Percentiles rank a stretch among this genome's conserved stretches.
These are phyloP conservation scores for Suillus hirtellus DNA, from an alignment of 768 basidiomycete genomes.

Conservation along the genomic window DNA sequence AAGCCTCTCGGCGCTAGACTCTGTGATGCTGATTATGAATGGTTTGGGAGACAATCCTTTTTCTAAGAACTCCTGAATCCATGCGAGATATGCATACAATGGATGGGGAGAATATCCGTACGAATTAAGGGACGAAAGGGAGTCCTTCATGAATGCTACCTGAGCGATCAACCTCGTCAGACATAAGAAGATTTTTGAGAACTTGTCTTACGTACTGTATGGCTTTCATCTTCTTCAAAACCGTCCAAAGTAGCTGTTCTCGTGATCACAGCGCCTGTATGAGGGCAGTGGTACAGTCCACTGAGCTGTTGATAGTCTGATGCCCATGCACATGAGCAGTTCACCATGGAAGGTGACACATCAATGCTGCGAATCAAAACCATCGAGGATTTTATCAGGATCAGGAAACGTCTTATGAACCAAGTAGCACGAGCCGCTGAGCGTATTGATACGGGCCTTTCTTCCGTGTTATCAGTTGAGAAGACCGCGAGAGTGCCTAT, in stretches of 20 bases:
- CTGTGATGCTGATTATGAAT: slow-evolving; percentile 79
- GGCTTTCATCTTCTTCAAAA: slow-evolving; percentile 61
- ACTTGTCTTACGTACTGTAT: slow-evolving; percentile 49
- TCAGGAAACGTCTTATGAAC: neutral
- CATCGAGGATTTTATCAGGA: neutral
- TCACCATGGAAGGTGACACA: slow-evolving; percentile 67
- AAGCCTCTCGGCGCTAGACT: slow-evolving; percentile 54
- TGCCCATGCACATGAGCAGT: slow-evolving; percentile 83
- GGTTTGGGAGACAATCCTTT: slow-evolving; percentile 51
- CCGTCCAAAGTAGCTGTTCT: slow-evolving; percentile 74
- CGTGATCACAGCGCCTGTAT: slow-evolving; percentile 80
- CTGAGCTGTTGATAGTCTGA: slow-evolving; percentile 64
- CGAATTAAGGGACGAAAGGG: slow-evolving; percentile 71
- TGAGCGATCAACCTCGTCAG: slow-evolving; percentile 26
- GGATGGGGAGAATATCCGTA: slow-evolving; percentile 87
- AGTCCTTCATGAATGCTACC: slow-evolving; percentile 58
- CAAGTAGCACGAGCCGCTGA: neutral
- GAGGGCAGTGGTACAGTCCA: slow-evolving; percentile 61
- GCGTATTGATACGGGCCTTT: neutral
- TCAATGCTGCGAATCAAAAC: slow-evolving; percentile 52
- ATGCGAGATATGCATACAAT: slow-evolving; percentile 62
- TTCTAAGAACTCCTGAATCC: slow-evolving; percentile 51
- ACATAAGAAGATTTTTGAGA: slow-evolving; percentile 5
- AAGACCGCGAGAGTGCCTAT: neutral
- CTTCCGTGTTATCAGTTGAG: neutral